These are phyloP conservation scores for Kodamaea anthophila DNA, from an alignment of 1,139 yeast species.

Conservation along the genomic window DNA sequence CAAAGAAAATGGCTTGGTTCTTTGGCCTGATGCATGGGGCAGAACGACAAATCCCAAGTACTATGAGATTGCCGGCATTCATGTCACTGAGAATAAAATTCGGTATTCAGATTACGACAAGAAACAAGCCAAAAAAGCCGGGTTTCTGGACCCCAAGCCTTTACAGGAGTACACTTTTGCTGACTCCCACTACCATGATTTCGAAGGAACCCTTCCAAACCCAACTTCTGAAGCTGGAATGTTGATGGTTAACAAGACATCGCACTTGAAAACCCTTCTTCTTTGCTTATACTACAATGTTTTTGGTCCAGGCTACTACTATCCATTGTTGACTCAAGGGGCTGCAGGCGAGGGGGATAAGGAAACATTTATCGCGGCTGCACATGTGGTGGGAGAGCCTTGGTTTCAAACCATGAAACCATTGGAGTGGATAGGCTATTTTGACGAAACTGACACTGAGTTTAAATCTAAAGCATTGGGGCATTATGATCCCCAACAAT, in stretches of 20 bases:
- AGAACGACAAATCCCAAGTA: conserved; percentile 44
- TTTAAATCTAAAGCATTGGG: conserved; percentile 54
- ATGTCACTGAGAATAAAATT: conserved; percentile 34
- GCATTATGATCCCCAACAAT: conserved; percentile 49
- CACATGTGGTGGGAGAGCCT: conserved; percentile 41
- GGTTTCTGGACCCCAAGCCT: conserved; percentile 19
- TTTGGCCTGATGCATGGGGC: conserved; percentile 53
- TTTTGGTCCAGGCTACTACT: conserved; percentile 54
- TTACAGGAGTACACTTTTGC: conserved; percentile 26
- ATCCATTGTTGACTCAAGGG: conserved; percentile 59
- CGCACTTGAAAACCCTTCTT: conserved; percentile 45
- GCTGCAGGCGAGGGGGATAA: conserved; percentile 72
- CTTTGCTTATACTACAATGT: conserved; percentile 54
- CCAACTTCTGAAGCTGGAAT: conserved; percentile 64
- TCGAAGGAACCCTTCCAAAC: conserved; percentile 54
- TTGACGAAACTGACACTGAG: conserved; percentile 24
- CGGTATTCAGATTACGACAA: conserved; percentile 30
- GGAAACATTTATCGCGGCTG: conserved; percentile 64
- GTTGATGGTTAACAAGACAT: conserved; percentile 48
- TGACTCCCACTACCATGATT: conserved; percentile 44
- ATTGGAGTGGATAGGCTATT: conserved; percentile 50
- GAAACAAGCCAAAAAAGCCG: conserved; percentile 17
- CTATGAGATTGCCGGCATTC: conserved; percentile 35
- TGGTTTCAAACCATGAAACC: conserved; percentile 49
- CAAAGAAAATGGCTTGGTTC: conserved; percentile 33